Evolutionary conservation across 139 green algal genomes (phyloP).

Genomic region (Chlorella sp.): DNA sequence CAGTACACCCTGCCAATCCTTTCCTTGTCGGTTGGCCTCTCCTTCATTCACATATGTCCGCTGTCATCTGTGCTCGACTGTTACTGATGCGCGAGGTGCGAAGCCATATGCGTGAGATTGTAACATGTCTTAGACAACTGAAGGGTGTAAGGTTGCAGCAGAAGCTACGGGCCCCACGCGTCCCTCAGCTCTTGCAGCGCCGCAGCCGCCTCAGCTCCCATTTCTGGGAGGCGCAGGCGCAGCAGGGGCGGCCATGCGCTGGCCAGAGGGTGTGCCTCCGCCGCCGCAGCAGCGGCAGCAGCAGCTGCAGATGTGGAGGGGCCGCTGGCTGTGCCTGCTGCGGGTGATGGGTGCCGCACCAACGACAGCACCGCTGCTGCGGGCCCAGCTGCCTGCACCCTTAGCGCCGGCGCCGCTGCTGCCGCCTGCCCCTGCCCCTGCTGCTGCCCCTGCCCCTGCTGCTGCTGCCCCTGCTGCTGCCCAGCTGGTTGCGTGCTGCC

Average conservation of each 20-base stretch:
- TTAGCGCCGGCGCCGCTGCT: neutral
- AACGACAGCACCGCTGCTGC: neutral
- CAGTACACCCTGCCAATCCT: too few species aligned
- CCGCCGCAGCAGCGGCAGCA: neutral
- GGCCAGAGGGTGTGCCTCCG: too few species aligned
- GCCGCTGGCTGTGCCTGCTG: neutral
- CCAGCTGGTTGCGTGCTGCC: neutral
- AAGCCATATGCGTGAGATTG: too few species aligned
- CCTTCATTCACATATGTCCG: too few species aligned
- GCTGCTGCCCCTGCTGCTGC: neutral
- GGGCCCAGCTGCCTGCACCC: neutral
- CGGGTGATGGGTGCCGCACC: neutral
- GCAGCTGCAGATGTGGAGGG: constrained; percentile 1
- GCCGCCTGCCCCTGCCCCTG: neutral
- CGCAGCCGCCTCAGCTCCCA: neutral
- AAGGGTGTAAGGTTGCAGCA: too few species aligned
- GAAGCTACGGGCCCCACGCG: neutral
- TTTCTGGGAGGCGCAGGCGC: neutral
- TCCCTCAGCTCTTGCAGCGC: constrained; percentile 21
- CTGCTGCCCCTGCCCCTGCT: too few species aligned
- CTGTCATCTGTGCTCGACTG: too few species aligned
- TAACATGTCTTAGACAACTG: too few species aligned
- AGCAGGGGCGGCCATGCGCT: neutral
- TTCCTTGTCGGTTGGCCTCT: too few species aligned
- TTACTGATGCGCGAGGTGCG: too few species aligned